Conservation (phyloP, 75 land plant genomes). For the Sequoia sempervirens region DNA sequence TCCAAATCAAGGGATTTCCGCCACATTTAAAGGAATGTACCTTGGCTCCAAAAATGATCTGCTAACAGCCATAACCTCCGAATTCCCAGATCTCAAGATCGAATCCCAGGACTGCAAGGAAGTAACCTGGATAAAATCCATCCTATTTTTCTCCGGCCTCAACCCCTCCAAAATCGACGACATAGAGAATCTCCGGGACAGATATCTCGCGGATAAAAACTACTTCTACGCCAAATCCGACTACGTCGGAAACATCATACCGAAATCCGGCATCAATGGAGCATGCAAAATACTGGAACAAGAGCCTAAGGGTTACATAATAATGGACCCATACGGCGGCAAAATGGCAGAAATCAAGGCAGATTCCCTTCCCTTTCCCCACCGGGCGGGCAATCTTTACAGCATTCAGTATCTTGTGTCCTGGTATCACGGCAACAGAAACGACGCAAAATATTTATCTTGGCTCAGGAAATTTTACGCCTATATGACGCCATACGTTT, state of each 20-base stretch:
- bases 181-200: conserved; percentile 6
- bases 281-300: neutral
- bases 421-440: conserved; percentile 9
- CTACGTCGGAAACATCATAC: conserved; percentile 17
- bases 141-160: conserved; percentile 12
- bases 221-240: conserved; percentile 34
- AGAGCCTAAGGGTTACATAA: conserved; percentile 13
- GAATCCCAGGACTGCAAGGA: conserved; percentile 8
- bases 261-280: neutral
- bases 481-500: conserved; percentile 16
- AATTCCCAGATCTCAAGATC: conserved; percentile 18
- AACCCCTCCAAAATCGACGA: neutral
- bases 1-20: conserved; percentile 1
- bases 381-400: conserved; percentile 24
- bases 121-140: conserved; percentile 27
- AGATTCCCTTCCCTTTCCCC: conserved; percentile 17
- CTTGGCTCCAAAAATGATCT: conserved; percentile 8
- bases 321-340: conserved; percentile 28
- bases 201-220: conserved; percentile 4
- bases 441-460: neutral
- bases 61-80: neutral
- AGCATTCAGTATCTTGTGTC: conserved; percentile 16
- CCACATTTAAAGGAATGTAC: conserved; percentile 21
- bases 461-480: conserved; percentile 13
- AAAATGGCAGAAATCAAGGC: neutral